These are phyloP conservation scores for Plasmodium falciparum DNA, from an alignment of 169 alveolate genomes.

Conservation along the genomic window DNA sequence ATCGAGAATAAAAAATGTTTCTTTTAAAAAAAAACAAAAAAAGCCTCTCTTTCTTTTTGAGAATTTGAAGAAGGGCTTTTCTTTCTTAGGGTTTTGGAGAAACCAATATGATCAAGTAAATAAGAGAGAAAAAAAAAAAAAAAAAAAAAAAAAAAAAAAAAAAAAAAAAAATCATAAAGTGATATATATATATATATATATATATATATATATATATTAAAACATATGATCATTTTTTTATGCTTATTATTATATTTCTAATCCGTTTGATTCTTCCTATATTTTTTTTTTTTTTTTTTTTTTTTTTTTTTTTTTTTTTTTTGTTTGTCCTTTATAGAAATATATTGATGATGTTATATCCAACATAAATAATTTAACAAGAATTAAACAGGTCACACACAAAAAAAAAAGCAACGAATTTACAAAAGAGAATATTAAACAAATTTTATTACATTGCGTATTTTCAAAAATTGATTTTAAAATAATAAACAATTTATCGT, in stretches of 20 bases:
- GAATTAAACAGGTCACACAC: conserved; percentile 25
- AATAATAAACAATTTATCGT: conserved; percentile 24
- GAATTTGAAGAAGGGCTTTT: conserved; percentile 12
- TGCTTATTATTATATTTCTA: too few relatives aligned
- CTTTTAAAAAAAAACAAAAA: neutral
- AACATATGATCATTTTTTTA: too few relatives aligned
- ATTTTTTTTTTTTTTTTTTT: too few relatives aligned
- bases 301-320: conserved; percentile 23
- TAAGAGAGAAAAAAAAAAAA: too few relatives aligned
- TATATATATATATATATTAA: neutral
- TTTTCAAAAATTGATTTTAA: conserved; percentile 20
- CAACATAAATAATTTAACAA: conserved; percentile 21
- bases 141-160: neutral
- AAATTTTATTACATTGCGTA: conserved; percentile 21
- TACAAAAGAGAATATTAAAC: conserved; percentile 32
- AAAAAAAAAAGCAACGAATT: conserved; percentile 2
- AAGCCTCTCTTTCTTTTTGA: conserved; percentile 19
- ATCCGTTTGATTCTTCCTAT: too few relatives aligned
- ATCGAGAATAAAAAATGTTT: neutral
- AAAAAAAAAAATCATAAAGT: neutral
- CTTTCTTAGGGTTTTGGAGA: conserved; percentile 13
- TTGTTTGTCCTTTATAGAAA: conserved; percentile 31
- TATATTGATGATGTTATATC: conserved; percentile 11
- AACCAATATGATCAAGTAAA: conserved; percentile 36
- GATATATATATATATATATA: neutral